Evolutionary conservation across 2,329 filamentous ascomycete genomes (phyloP).

Genomic region (Ophiocordyceps camponoti-leonardi): DNA sequence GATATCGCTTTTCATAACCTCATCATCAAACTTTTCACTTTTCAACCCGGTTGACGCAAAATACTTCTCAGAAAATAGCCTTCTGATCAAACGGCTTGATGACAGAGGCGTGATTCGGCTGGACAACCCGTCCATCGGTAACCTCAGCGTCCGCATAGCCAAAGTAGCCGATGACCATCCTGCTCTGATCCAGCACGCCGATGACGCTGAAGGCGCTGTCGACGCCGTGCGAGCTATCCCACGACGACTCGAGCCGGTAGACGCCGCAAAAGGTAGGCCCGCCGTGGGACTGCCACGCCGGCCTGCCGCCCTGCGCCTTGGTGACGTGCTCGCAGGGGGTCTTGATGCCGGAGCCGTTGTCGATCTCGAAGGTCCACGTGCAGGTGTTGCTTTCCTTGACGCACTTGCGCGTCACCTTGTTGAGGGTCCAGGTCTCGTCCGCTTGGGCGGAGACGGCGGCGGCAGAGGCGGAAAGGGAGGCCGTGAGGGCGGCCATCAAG

Average conservation of each 20-base stretch:
- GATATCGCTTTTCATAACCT: too few relatives aligned
- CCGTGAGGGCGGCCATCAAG: not conserved
- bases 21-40: too few relatives aligned
- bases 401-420: not conserved
- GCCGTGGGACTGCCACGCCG: not conserved
- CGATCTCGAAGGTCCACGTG: not conserved
- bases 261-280: not conserved
- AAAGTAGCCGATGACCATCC: not conserved
- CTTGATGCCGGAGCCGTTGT: not conserved
- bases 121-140: not conserved
- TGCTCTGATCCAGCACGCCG: not conserved
- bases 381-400: not conserved
- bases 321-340: not conserved
- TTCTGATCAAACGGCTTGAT: not conserved
- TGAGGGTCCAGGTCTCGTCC: not conserved
- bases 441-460: not conserved
- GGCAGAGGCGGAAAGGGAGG: not conserved
- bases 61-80: not conserved
- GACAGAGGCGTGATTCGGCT: not conserved
- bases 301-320: not conserved
- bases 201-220: not conserved
- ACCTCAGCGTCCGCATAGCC: not conserved
- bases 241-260: not conserved
- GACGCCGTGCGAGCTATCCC: not conserved
- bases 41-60: too few relatives aligned